Percentiles rank a stretch among this genome's conserved stretches.
phyloP scores from a whole-genome alignment of 2,329 filamentous ascomycete species.

The Stachybotrys chartarum region DNA sequence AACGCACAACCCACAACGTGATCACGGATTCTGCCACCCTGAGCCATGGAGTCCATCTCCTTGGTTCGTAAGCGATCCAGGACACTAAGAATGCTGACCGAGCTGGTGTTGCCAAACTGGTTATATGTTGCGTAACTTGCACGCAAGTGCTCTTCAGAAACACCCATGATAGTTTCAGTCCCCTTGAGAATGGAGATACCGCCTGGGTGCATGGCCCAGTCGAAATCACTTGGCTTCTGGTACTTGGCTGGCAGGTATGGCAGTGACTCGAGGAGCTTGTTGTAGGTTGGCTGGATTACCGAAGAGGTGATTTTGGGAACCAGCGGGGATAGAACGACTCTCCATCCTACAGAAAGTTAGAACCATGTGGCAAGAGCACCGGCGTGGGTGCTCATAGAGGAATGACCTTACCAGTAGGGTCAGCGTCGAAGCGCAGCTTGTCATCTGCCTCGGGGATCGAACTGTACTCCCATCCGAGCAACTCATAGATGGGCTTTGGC shows the following conservation, averaged over 20 bases:
- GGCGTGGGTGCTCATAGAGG: too few relatives aligned
- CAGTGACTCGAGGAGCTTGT: neutral
- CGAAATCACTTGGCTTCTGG: neutral
- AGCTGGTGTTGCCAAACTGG: neutral
- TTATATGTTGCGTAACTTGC: neutral
- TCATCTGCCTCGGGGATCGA: neutral
- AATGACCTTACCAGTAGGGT: neutral
- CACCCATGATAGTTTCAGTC: neutral
- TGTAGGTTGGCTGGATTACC: neutral
- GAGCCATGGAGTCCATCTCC: neutral
- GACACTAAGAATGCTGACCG: neutral
- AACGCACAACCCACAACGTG: neutral
- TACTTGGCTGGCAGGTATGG: neutral
- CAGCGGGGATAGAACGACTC: neutral
- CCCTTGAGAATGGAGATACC: neutral
- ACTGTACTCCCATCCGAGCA: neutral
- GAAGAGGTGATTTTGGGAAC: neutral
- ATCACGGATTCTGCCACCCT: neutral
- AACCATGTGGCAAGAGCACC: neutral
- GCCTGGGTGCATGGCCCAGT: conserved; percentile 1
- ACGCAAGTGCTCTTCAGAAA: neutral
- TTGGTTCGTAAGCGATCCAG: neutral
- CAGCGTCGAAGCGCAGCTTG: neutral
- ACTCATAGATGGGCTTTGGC: neutral
- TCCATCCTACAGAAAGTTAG: neutral